phyloP scores from a whole-genome alignment of 2,329 filamentous ascomycete genomes.

The Arthrobotrys entomopaga region DNA sequence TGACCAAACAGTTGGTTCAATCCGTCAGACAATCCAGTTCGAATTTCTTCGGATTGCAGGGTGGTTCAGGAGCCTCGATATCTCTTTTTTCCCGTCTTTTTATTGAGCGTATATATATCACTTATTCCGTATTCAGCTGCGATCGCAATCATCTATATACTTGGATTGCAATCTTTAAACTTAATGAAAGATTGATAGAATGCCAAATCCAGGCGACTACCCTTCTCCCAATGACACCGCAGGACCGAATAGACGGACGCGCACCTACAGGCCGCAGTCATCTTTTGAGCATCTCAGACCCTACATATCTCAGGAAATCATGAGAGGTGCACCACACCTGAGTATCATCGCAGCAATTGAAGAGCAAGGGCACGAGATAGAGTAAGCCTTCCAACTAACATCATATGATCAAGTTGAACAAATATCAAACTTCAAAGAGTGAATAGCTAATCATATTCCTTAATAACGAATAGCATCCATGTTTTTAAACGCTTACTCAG shows the following conservation, averaged over 20 bases:
- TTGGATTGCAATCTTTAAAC: not conserved
- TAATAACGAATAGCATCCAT: not conserved
- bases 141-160: not conserved
- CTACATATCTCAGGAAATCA: slow-evolving; percentile 5
- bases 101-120: too few relatives aligned
- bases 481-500: slow-evolving; percentile 13
- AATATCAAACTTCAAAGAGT: not conserved
- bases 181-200: not conserved
- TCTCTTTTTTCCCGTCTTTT: not conserved
- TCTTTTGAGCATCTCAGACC: slow-evolving; percentile 18
- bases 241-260: not conserved
- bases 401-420: too few relatives aligned
- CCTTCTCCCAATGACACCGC: not conserved
- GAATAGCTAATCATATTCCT: not conserved
- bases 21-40: too few relatives aligned
- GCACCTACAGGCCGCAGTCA: slow-evolving; percentile 3
- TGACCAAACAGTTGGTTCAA: too few relatives aligned
- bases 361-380: not conserved
- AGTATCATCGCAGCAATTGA: slow-evolving; percentile 20
- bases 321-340: slow-evolving; percentile 6
- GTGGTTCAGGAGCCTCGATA: too few relatives aligned
- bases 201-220: not conserved
- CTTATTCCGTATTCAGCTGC: too few relatives aligned
- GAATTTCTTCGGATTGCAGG: too few relatives aligned
- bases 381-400: slow-evolving; percentile 9